phyloP scores from a whole-genome alignment of 2,329 filamentous ascomycete species.

The Dothistroma pini region DNA sequence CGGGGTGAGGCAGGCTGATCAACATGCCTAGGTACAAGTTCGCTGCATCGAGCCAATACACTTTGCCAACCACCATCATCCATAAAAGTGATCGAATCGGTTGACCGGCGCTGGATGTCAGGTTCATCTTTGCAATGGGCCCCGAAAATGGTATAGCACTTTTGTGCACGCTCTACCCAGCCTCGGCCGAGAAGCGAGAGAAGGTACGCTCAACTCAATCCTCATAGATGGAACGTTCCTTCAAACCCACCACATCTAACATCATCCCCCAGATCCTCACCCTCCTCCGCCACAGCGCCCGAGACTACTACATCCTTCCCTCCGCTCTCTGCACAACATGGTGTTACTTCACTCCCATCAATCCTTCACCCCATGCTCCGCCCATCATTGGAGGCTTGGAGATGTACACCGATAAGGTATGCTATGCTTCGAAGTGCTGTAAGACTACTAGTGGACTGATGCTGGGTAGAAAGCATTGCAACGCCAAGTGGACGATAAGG shows the following conservation, averaged over 20 bases:
- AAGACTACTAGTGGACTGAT: not conserved
- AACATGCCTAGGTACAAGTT: too few relatives aligned
- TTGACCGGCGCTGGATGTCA: too few relatives aligned
- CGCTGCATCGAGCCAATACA: too few relatives aligned
- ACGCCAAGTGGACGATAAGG: constrained; percentile 26
- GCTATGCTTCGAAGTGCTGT: too few relatives aligned
- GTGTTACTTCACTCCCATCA: constrained; percentile 18
- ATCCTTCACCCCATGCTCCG: constrained; percentile 8
- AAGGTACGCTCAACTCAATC: constrained; percentile 13
- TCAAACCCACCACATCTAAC: not conserved
- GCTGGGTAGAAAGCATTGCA: not conserved
- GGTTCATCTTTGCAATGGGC: too few relatives aligned
- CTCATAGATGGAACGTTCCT: not conserved
- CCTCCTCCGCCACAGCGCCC: constrained; percentile 22
- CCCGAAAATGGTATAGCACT: constrained; percentile 22
- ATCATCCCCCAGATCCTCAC: constrained; percentile 24
- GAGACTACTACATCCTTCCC: constrained; percentile 27
- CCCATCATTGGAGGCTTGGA: constrained; percentile 26
- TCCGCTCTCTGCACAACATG: constrained; percentile 22
- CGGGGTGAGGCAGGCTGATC: too few relatives aligned
- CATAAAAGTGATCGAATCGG: too few relatives aligned
- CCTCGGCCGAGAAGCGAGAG: constrained; percentile 22
- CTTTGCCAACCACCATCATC: too few relatives aligned
- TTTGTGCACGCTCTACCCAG: constrained; percentile 26
- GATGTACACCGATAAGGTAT: constrained; percentile 25